Evolutionary conservation across 2,329 filamentous ascomycete genomes (phyloP).

Genomic region (Neopestalotiopsis rosae): DNA sequence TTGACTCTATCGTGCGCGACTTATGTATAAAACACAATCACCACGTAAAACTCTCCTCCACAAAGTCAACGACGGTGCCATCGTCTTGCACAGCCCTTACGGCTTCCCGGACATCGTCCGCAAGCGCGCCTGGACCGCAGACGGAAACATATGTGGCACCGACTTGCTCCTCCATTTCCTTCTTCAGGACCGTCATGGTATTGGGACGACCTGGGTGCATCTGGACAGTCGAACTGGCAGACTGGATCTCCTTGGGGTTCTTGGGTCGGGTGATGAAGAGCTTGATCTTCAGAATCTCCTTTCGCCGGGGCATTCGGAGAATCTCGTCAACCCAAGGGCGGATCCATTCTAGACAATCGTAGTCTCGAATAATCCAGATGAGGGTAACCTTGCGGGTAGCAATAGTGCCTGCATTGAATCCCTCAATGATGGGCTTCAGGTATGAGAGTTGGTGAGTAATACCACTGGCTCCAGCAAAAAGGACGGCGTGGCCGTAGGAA

Average conservation of each 20-base stretch:
- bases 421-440: slow-evolving; percentile 75
- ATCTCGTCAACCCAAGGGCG: slow-evolving; percentile 81
- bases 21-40: slow-evolving; percentile 34
- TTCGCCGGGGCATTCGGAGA: slow-evolving; percentile 77
- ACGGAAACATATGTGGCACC: slow-evolving; percentile 90
- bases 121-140: slow-evolving; percentile 76
- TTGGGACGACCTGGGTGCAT: slow-evolving; percentile 93
- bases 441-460: slow-evolving; percentile 96
- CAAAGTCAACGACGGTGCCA: slow-evolving; percentile 70
- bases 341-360: slow-evolving; percentile 91
- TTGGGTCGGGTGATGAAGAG: slow-evolving; percentile 90
- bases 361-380: slow-evolving; percentile 91
- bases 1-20: not conserved
- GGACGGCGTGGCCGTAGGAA: slow-evolving; percentile 89
- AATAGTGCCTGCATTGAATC: slow-evolving; percentile 72
- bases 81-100: slow-evolving; percentile 68
- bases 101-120: slow-evolving; percentile 75
- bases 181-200: slow-evolving; percentile 76
- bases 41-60: slow-evolving; percentile 79
- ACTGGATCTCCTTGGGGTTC: slow-evolving; percentile 80
- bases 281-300: slow-evolving; percentile 83
- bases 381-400: slow-evolving; percentile 83
- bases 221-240: slow-evolving; percentile 79
- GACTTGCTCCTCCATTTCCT: slow-evolving; percentile 81
- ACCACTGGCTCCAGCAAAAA: slow-evolving; percentile 91